Evolutionary conservation across 1,284 basidiomycete genomes (phyloP).

Genomic region (Heimioporus punctisporus): DNA sequence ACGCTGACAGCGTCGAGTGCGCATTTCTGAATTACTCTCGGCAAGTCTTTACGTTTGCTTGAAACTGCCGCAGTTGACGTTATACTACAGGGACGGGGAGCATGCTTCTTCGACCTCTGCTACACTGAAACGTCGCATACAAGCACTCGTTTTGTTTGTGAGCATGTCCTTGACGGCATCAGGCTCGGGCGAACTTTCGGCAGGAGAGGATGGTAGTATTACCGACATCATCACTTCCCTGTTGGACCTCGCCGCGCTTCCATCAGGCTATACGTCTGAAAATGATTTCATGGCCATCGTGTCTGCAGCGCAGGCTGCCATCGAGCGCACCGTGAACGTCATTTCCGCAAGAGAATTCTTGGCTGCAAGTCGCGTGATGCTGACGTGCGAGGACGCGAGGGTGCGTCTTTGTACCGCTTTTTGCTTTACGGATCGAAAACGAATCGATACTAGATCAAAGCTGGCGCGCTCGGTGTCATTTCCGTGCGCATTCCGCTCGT

Average conservation of each 20-base stretch:
- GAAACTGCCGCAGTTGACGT: constrained; percentile 1
- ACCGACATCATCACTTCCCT: constrained; percentile 31
- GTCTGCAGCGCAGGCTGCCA: constrained; percentile 47
- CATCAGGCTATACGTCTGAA: constrained; percentile 7
- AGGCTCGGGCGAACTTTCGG: constrained; percentile 30
- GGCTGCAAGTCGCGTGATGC: constrained; percentile 50
- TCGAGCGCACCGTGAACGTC: constrained; percentile 53
- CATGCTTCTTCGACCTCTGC: constrained; percentile 45
- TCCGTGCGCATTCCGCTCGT: constrained; percentile 67
- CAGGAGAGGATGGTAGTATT: constrained; percentile 32
- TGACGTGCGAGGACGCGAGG: constrained; percentile 50
- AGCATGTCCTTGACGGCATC: constrained; percentile 46
- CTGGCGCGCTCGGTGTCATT: constrained; percentile 67
- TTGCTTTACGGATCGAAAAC: not conserved
- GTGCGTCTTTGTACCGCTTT: constrained; percentile 32
- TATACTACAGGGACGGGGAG: constrained; percentile 51
- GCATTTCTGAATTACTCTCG: constrained; percentile 57
- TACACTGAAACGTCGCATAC: constrained; percentile 59
- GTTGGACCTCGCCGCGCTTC: constrained; percentile 28
- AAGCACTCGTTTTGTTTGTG: constrained; percentile 62
- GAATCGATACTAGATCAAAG: constrained; percentile 48
- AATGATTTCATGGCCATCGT: constrained; percentile 42
- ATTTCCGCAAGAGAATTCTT: constrained; percentile 74
- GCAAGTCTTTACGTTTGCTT: constrained; percentile 38
- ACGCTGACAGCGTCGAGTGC: constrained; percentile 40